Evolutionary conservation across 1,284 basidiomycete genomes (phyloP).

Genomic region (Hypsizygus ulmarius): DNA sequence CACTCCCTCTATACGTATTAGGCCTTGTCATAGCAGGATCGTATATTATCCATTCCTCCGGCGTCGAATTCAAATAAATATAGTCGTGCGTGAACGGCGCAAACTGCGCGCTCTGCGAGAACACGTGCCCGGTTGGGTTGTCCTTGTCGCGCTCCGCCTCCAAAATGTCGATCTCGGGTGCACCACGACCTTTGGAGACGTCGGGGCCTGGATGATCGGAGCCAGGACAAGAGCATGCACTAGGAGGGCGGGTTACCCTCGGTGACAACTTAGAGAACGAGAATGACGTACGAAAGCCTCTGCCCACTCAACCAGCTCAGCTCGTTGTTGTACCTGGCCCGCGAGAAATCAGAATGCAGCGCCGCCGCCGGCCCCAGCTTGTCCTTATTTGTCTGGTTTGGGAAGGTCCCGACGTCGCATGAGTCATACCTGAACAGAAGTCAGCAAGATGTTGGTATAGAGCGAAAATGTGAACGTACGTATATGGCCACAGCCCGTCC

Average conservation of each 20-base stretch:
- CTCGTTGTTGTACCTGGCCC: conserved; percentile 44
- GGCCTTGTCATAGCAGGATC: conserved; percentile 46
- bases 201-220: conserved; percentile 48
- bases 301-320: conserved; percentile 70
- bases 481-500: conserved; percentile 78
- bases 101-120: conserved; percentile 64
- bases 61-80: conserved; percentile 38
- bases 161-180: conserved; percentile 83
- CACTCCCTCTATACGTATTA: conserved; percentile 57
- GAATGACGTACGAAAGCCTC: conserved; percentile 54
- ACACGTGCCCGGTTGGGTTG: conserved; percentile 43
- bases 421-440: conserved; percentile 51
- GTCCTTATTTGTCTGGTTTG: conserved; percentile 62
- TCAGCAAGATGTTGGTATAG: conserved; percentile 19
- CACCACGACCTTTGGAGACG: conserved; percentile 51
- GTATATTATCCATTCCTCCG: conserved; percentile 46
- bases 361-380: conserved; percentile 54
- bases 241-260: conserved; percentile 36
- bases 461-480: conserved; percentile 24
- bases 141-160: conserved; percentile 66
- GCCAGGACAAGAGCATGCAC: conserved; percentile 42
- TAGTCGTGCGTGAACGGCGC: conserved; percentile 66
- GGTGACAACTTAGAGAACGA: conserved; percentile 29
- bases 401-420: conserved; percentile 78
- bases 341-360: conserved; percentile 44